Conservation (phyloP, 2,329 filamentous ascomycete species). For the Conoideocrella luteorostrata region DNA sequence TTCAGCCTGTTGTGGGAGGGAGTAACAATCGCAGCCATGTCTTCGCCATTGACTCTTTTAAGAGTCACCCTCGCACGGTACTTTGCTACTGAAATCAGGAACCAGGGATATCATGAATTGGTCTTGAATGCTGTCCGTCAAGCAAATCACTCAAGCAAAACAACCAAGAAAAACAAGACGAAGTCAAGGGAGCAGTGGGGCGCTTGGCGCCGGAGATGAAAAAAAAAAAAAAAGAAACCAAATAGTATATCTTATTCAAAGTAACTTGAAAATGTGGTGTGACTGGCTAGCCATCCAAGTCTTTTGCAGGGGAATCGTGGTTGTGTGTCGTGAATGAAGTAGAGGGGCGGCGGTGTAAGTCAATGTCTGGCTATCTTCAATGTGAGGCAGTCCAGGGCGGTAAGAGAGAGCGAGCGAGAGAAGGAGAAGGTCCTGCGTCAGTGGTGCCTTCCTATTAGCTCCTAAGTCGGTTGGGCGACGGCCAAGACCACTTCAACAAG, state of each 20-base stretch:
- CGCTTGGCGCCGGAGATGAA: too few species aligned
- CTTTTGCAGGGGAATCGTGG: background rate
- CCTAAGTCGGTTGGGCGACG: constrained; percentile 3
- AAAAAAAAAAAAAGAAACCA: background rate
- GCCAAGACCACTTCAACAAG: background rate
- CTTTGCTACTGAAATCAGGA: background rate
- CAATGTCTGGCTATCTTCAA: constrained; percentile 6
- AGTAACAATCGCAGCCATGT: constrained; percentile 47
- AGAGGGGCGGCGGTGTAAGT: constrained; percentile 9
- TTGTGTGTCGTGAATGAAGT: background rate
- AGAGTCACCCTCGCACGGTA: constrained; percentile 5
- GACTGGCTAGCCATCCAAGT: background rate
- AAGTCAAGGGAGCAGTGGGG: background rate
- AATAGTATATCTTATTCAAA: constrained; percentile 1
- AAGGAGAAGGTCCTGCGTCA: background rate
- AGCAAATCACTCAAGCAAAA: background rate
- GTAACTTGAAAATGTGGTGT: background rate
- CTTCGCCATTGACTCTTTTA: constrained; percentile 43
- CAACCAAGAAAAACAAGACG: background rate
- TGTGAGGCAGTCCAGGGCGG: background rate
- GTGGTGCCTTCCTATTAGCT: constrained; percentile 3
- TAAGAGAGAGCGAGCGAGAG: background rate
- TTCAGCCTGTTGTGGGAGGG: constrained; percentile 54
- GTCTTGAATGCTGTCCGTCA: background rate
- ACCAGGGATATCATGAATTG: background rate